phyloP scores from a whole-genome alignment of 495 filamentous ascomycete genomes.

The Penicillium crystallinum region DNA sequence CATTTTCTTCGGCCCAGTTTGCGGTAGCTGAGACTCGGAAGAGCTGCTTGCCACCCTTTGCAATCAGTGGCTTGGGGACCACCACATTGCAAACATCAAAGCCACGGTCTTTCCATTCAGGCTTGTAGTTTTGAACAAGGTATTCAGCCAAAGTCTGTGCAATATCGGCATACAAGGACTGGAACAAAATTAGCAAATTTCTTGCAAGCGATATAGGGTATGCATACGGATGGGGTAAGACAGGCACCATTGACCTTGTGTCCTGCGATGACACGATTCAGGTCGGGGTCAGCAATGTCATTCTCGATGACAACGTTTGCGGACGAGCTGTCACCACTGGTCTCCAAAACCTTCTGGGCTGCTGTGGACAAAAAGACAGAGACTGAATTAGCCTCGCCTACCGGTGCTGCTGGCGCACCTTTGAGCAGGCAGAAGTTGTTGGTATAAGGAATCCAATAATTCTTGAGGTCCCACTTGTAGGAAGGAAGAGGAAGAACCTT shows the following conservation, averaged over 20 bases:
- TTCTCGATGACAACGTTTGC: slow-evolving; percentile 60
- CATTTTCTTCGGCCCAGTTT: slow-evolving; percentile 27
- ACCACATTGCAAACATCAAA: slow-evolving; percentile 60
- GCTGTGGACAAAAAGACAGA: slow-evolving; percentile 37
- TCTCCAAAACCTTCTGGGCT: slow-evolving; percentile 49
- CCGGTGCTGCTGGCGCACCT: slow-evolving; percentile 30
- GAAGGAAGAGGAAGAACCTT: slow-evolving; percentile 63
- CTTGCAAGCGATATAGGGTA: background rate
- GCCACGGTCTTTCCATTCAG: slow-evolving; percentile 47
- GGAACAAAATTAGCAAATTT: background rate
- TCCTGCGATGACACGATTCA: slow-evolving; percentile 59
- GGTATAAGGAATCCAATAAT: slow-evolving; percentile 76
- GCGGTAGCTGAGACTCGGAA: slow-evolving; percentile 37
- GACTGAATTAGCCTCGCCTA: slow-evolving; percentile 26
- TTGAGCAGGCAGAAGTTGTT: slow-evolving; percentile 52
- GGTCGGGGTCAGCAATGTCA: slow-evolving; percentile 55
- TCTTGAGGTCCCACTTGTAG: slow-evolving; percentile 76
- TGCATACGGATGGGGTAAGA: slow-evolving; percentile 49
- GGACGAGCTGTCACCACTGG: slow-evolving; percentile 48
- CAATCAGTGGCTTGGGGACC: slow-evolving; percentile 67
- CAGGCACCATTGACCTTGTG: slow-evolving; percentile 65
- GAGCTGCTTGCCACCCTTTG: slow-evolving; percentile 48
- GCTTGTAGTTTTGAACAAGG: slow-evolving; percentile 53
- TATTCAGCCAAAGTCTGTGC: slow-evolving; percentile 69
- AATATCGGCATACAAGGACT: slow-evolving; percentile 72